Base-by-base conservation (phyloP, 2,329 filamentous ascomycete species). In the Paramyrothecium sp. region DNA sequence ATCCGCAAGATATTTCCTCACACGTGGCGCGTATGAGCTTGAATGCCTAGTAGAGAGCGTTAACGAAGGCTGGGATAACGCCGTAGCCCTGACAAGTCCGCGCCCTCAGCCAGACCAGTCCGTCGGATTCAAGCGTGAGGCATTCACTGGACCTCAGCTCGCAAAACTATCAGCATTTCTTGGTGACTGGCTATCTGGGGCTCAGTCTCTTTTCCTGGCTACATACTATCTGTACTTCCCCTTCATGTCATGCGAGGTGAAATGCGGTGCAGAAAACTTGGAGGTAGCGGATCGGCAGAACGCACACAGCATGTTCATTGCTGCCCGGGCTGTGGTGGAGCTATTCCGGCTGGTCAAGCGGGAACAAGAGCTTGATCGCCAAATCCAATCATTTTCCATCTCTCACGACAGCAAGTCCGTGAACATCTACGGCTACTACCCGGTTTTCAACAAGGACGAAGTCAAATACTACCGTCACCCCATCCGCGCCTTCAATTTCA, bases 191-290 rank as follows among this genome's bases (percentile, higher is more conserved):
- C 53, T 68, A 26, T 54, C 51, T 50, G 63, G 65, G 21, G 68
- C 74, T 56, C 60, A 60, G 54, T 80, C 71, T 21, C 71, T 64
- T 60, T 79, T 80, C 58, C 74, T 76, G 67, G 72, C 66, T 17
- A 81, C 74, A 17, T 75, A 69, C 54, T 66, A 73, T 13, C 78
- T 80, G 68, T 78, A 75, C 65, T 78, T 81, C 58, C 76, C 75
- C 16, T 81, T 81, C 59, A 65, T 81, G 1, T 73, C 73, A 1
- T 77, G 71, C 62, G 74, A 81, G 60, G 75, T 79, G 4, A 80
- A 79, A 62, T 78, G 72, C 58, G 69, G 74, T 49, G 64, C 67
- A 30, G 66, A 61, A 16, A 68, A 63, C 2, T 73, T 75, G 12
- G 64, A 72, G 55, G 57, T 71, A n/a, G 69, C 71, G 11, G 70